Percentiles rank a stretch among this genome's conserved stretches.
These are phyloP conservation scores for Plasmopara halstedii DNA, from an alignment of 352 stramenopile species.

Conservation along the genomic window DNA sequence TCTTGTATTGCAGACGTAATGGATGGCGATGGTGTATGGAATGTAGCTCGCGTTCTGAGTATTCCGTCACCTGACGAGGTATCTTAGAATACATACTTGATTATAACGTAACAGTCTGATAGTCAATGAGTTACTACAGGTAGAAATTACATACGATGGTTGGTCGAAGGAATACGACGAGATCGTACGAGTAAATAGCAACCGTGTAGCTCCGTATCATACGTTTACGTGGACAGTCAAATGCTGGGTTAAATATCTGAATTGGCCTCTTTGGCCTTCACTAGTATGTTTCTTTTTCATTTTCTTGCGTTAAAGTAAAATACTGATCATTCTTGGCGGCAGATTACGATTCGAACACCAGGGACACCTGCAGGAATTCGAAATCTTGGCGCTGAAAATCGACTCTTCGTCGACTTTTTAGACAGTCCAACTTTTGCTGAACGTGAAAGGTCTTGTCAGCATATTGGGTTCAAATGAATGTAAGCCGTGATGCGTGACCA, in stretches of 20 bases:
- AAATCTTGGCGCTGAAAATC: slow-evolving; percentile 31
- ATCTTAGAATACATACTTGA: neutral
- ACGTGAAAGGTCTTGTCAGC: slow-evolving; percentile 27
- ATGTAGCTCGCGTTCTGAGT: slow-evolving; percentile 45
- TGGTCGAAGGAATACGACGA: slow-evolving; percentile 56
- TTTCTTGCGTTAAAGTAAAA: no score
- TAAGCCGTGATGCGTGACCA: neutral
- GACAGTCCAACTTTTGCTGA: slow-evolving; percentile 36
- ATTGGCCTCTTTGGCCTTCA: slow-evolving; percentile 69
- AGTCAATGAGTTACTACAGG: slow-evolving; percentile 14
- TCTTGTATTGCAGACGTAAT: slow-evolving; percentile 36
- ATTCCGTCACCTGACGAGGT: slow-evolving; percentile 19
- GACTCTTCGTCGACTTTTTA: slow-evolving; percentile 52
- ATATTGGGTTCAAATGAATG: neutral
- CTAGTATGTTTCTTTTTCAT: slow-evolving; percentile 22
- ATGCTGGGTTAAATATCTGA: slow-evolving; percentile 76
- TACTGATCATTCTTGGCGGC: neutral
- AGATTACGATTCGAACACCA: slow-evolving; percentile 61
- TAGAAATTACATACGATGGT: slow-evolving; percentile 64
- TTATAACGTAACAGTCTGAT: neutral
- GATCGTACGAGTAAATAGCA: slow-evolving; percentile 41
- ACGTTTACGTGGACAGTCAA: slow-evolving; percentile 75
- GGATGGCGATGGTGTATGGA: slow-evolving; percentile 58
- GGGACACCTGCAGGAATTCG: slow-evolving; percentile 29
- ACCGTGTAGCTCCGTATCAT: slow-evolving; percentile 61